Evolutionary conservation across 331 rosid genomes (phyloP).

Genomic region (Rosa hybrid): DNA sequence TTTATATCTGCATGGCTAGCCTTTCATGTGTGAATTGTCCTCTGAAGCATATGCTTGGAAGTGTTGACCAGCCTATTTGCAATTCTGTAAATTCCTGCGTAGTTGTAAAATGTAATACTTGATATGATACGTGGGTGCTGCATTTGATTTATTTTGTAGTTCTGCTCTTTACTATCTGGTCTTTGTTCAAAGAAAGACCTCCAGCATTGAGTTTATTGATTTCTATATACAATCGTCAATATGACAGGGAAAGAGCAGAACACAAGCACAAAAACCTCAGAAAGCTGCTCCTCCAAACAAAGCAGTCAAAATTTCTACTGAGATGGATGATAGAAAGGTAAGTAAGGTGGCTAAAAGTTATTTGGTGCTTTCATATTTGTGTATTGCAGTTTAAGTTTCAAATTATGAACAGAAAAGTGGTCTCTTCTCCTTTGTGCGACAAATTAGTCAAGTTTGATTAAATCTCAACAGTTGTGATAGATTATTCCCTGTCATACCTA

Average conservation of each 20-base stretch:
- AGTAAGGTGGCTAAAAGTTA: neutral
- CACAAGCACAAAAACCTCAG: conserved; percentile 5
- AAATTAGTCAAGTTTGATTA: neutral
- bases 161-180: neutral
- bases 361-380: neutral
- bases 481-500: neutral
- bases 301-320: conserved; percentile 10
- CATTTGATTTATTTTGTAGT: neutral
- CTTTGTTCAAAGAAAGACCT: neutral
- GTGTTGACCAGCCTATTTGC: neutral
- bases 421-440: neutral
- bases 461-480: neutral
- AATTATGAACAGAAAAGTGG: neutral
- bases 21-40: neutral
- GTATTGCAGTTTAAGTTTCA: neutral
- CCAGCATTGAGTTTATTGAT: neutral
- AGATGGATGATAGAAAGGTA: conserved; percentile 6
- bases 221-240: neutral
- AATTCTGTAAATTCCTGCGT: neutral
- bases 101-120: neutral
- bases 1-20: neutral
- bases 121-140: neutral
- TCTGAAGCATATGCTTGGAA: neutral
- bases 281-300: conserved; percentile 9
- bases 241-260: conserved; percentile 24